Percentiles rank a stretch among this genome's conserved stretches.
These are phyloP conservation scores for Calonectria ilicicola DNA, from an alignment of 2,329 filamentous ascomycete species.

Conservation along the genomic window DNA sequence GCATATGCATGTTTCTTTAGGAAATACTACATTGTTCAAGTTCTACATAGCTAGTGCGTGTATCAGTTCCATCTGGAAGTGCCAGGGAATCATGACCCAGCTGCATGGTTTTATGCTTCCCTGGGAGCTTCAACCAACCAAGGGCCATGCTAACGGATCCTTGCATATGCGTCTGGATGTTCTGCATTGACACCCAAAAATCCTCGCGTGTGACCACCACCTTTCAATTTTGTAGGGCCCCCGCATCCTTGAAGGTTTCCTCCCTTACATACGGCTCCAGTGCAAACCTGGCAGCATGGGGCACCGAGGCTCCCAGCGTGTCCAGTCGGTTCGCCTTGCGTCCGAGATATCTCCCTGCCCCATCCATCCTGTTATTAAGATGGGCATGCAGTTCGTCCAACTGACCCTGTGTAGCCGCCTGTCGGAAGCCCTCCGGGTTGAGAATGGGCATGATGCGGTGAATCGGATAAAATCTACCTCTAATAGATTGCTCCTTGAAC, in stretches of 20 bases:
- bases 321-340: slow-evolving; percentile 55
- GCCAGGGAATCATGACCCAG: slow-evolving; percentile 4
- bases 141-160: neutral
- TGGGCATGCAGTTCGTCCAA: slow-evolving; percentile 60
- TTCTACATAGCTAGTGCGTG: neutral
- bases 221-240: slow-evolving; percentile 19
- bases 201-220: neutral
- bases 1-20: neutral
- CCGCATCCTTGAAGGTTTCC: slow-evolving; percentile 35
- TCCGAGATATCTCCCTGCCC: slow-evolving; percentile 54
- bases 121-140: neutral
- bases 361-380: slow-evolving; percentile 66
- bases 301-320: slow-evolving; percentile 57
- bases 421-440: slow-evolving; percentile 53
- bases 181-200: slow-evolving; percentile 1
- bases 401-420: slow-evolving; percentile 51
- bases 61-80: neutral
- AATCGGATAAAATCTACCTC: slow-evolving; percentile 71
- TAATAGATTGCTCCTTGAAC: slow-evolving; percentile 60
- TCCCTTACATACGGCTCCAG: slow-evolving; percentile 53
- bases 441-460: slow-evolving; percentile 64
- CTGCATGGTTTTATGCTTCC: slow-evolving; percentile 4
- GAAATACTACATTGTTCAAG: neutral
- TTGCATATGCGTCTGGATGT: slow-evolving; percentile 19
- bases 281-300: slow-evolving; percentile 47